Evolutionary conservation across 2,329 filamentous ascomycete genomes (phyloP), one percentile per base, ranked within the genome.

Genomic region (Aspergillus sp.): DNA sequence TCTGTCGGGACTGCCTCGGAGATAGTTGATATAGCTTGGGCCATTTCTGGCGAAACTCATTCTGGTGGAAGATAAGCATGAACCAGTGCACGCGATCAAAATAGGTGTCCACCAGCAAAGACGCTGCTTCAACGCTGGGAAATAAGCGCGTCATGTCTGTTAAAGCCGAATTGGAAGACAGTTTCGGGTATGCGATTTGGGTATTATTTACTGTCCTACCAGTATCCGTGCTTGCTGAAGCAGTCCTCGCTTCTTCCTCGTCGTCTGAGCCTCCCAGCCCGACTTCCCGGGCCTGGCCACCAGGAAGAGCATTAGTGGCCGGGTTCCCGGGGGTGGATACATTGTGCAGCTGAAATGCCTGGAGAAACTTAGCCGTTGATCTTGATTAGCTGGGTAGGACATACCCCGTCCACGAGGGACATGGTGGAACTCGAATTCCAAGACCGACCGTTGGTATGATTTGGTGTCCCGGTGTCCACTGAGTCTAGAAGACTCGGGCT

Each of bases 61-160:
- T 62, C 57, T 77, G 73, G 32, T 76, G 71, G 46, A 77, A 77
- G 6, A 77, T 63, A 4, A 77, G 60, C 57, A 73, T 74, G 57
- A 77, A 78, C 75, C 75, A 78, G 45, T 78, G 75, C 0, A 73
- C 67, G n/a, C 70, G 67, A 53, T 77, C 71, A 60, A 78, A 78
- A 52, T 77, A 77, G 31, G 67, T 77, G 45, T 76, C 69, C 6
- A 76, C 66, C 9, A 77, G 61, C 14, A 72, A 24, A 75, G 56
- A 6, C 70, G 26, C 1, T 63, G 50, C 3, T 54, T n/a, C 0
- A 69, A 55, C 10, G 59, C 65, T n/a, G 14, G 31, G 9, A 39
- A 36, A 36, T 5, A 36, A 36, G 32, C 12, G 12, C 3, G 4
- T 36, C 32, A 36, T 36, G 32, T 36, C 32, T 36, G 14, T 36